A percentile compares a stretch with the other conserved stretches of the same genome.
Conservation (phyloP, 306 rosid genomes). For the Calophaca sinica region DNA sequence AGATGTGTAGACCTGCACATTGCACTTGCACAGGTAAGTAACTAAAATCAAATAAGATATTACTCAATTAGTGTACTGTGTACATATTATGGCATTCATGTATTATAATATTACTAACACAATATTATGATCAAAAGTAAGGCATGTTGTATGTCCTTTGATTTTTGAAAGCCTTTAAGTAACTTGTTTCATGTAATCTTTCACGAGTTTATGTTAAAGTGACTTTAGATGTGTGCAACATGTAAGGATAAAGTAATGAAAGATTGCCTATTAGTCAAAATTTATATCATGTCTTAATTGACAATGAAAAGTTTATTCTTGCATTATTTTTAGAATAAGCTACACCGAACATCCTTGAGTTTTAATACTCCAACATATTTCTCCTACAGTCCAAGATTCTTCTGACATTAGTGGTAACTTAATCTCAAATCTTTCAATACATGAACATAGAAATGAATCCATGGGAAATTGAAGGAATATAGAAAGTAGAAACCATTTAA, state of each 20-base stretch:
- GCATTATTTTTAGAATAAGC: too few relatives aligned
- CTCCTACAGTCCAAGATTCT: neutral
- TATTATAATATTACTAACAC: neutral
- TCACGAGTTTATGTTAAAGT: neutral
- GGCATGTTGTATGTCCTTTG: neutral
- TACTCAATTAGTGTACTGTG: neutral
- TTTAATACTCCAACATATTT: too few relatives aligned
- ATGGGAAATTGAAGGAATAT: conserved; percentile 9
- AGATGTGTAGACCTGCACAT: neutral
- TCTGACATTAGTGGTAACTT: conserved; percentile 14
- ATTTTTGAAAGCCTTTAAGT: neutral
- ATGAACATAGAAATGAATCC: conserved; percentile 9
- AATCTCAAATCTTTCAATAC: conserved; percentile 12
- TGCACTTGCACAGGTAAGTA: neutral
- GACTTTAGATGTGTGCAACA: neutral
- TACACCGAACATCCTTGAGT: too few relatives aligned
- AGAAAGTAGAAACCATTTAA: conserved; percentile 29
- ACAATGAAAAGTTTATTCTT: too few relatives aligned
- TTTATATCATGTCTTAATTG: too few relatives aligned
- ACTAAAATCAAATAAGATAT: neutral
- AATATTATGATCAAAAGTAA: neutral
- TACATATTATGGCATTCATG: neutral
- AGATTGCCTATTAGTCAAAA: neutral
- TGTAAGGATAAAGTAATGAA: neutral
- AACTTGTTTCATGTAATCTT: neutral